Percentiles rank a stretch among this genome's conserved stretches.
These are phyloP conservation scores for Mycena sp. DNA, from an alignment of 1,284 basidiomycete genomes.

Conservation along the genomic window DNA sequence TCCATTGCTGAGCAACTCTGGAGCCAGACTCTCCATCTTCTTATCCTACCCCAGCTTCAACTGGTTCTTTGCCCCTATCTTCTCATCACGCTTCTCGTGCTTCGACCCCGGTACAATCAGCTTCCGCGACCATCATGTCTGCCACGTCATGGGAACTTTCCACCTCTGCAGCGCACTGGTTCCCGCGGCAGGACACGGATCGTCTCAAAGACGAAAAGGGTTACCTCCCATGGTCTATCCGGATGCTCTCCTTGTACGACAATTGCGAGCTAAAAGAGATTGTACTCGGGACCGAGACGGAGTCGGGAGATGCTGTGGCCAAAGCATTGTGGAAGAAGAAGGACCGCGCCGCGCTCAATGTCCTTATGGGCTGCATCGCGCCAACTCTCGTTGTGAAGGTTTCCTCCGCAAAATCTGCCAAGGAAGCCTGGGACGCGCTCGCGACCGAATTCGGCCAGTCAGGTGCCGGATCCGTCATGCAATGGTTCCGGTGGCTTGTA, in stretches of 20 bases:
- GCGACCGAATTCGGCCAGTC: slow-evolving; percentile 5
- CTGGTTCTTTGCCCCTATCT: not conserved
- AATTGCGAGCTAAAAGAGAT: not conserved
- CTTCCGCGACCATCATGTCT: not conserved
- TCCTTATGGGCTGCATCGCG: slow-evolving; percentile 5
- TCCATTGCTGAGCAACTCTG: slow-evolving; percentile 6
- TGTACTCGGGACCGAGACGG: not conserved
- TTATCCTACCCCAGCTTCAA: not conserved
- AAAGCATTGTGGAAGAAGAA: slow-evolving; percentile 5
- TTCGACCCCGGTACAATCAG: not conserved
- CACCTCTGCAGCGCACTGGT: too few species aligned
- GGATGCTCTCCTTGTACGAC: not conserved
- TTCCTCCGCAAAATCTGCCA: not conserved
- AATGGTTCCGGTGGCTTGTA: slow-evolving; percentile 9
- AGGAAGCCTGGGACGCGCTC: not conserved
- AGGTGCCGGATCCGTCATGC: not conserved
- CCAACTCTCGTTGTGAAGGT: not conserved
- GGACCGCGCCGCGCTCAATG: too few species aligned
- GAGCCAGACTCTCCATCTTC: not conserved
- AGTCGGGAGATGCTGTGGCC: not conserved
- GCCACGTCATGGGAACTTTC: slow-evolving; percentile 9
- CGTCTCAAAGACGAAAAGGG: not conserved
- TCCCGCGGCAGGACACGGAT: too few species aligned
- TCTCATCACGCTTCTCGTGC: not conserved
- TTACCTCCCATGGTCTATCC: slow-evolving; percentile 3